These are phyloP conservation scores for Raphidocelis subcapitata DNA, from an alignment of 139 green algal genomes.

Conservation along the genomic window DNA sequence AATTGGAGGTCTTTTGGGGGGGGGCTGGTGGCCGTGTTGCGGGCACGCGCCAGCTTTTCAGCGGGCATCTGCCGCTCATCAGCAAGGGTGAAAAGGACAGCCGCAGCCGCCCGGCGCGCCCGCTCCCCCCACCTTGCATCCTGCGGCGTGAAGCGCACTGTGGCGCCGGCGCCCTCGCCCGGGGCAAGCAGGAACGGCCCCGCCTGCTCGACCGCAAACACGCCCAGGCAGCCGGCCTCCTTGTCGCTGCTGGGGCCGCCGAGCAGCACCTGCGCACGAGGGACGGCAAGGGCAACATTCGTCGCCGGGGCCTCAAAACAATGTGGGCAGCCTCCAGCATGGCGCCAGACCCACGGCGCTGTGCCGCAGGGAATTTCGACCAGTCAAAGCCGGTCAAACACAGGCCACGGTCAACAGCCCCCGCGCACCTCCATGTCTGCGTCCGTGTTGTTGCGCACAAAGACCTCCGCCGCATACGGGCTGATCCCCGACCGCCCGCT, in stretches of 20 bases:
- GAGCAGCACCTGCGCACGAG: neutral
- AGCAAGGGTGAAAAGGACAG: too few species aligned
- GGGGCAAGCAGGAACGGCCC: slow-evolving; percentile 5
- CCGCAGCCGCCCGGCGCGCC: too few species aligned
- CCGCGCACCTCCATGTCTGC: neutral
- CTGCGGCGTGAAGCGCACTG: slow-evolving; percentile 52
- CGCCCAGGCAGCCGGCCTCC: neutral
- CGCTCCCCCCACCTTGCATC: slow-evolving; percentile 12
- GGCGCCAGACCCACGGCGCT: too few species aligned
- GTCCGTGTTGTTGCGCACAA: slow-evolving; percentile 33
- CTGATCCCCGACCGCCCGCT: slow-evolving; percentile 45
- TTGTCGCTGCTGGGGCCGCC: neutral
- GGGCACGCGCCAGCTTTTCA: too few species aligned
- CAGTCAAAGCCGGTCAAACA: too few species aligned
- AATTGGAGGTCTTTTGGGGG: too few species aligned
- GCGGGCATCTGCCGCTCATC: too few species aligned
- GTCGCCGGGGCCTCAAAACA: neutral
- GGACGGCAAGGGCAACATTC: neutral
- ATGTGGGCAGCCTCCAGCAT: too few species aligned
- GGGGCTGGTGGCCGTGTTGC: too few species aligned
- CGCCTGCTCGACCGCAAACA: neutral
- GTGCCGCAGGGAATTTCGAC: too few species aligned
- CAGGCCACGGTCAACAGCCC: neutral
- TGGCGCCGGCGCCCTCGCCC: slow-evolving; percentile 20
- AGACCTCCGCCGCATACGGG: slow-evolving; percentile 43